Evolutionary conservation across 2,329 filamentous ascomycete genomes (phyloP).

Genomic region (Drechslerella dactyloides): DNA sequence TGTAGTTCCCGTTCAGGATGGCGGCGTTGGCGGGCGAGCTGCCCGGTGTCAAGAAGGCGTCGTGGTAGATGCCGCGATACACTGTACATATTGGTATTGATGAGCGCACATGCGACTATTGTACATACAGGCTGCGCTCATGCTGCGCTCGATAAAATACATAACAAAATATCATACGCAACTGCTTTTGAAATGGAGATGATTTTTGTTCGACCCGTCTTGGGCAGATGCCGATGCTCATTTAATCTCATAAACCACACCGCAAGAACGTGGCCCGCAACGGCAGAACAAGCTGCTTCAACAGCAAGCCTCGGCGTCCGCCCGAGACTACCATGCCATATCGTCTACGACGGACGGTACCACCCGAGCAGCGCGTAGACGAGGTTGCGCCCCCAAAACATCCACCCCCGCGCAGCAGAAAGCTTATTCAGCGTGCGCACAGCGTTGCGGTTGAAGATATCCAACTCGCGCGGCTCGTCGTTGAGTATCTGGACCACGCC

Average conservation of each 20-base stretch:
- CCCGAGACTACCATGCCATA: no score
- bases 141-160: no score
- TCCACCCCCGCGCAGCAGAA: constrained; percentile 64
- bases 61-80: constrained; percentile 70
- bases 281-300: no score
- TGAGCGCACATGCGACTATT: background rate
- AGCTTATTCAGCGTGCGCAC: constrained; percentile 65
- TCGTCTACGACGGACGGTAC: constrained; percentile 21
- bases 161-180: no score
- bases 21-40: constrained; percentile 84
- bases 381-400: constrained; percentile 61
- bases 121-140: constrained; percentile 15
- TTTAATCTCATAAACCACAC: no score
- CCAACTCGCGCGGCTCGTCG: constrained; percentile 63
- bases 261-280: no score
- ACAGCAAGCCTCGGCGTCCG: no score
- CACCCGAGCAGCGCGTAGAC: constrained; percentile 46
- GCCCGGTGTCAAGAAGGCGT: constrained; percentile 93
- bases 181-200: no score
- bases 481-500: constrained; percentile 60
- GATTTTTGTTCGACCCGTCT: no score
- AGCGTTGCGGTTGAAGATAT: constrained; percentile 65
- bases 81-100: background rate
- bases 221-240: no score
- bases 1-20: constrained; percentile 88